phyloP scores from a whole-genome alignment of 2,329 filamentous ascomycete genomes.

The Pyrenochaeta sp. region DNA sequence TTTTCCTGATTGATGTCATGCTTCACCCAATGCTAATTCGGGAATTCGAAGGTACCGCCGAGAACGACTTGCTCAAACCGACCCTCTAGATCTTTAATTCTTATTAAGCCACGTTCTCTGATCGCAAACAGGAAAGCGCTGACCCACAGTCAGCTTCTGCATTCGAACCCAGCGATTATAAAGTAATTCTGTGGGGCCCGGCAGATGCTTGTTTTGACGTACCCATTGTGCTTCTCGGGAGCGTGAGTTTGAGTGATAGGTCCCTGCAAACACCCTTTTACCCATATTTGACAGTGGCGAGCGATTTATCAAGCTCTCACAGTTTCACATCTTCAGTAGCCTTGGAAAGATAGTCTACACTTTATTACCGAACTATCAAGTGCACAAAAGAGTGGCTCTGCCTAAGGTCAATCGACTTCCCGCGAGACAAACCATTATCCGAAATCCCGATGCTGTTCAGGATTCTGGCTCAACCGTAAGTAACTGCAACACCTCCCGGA shows the following conservation, averaged over 20 bases:
- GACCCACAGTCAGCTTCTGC: background rate
- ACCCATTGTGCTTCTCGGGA: background rate
- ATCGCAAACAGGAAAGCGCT: background rate
- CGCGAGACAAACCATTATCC: background rate
- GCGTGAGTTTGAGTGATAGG: background rate
- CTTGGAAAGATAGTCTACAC: background rate
- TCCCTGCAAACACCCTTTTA: background rate
- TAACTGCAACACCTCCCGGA: constrained; percentile 37
- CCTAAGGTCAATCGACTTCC: background rate
- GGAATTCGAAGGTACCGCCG: too few species aligned
- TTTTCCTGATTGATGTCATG: too few species aligned
- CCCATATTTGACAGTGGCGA: background rate
- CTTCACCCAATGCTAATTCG: too few species aligned
- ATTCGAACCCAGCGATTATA: background rate
- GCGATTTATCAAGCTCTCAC: background rate
- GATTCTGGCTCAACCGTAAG: constrained; percentile 1
- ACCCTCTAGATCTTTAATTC: background rate
- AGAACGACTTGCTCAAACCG: background rate
- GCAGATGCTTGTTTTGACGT: background rate
- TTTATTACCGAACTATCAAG: background rate
- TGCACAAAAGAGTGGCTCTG: background rate
- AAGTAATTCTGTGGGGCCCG: background rate
- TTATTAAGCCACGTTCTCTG: background rate
- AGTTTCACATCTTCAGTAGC: background rate
- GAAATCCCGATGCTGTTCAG: background rate